Evolutionary conservation across 768 basidiomycete species (phyloP), one percentile per base, ranked within the genome.

Genomic region (Kwoniella europaea): DNA sequence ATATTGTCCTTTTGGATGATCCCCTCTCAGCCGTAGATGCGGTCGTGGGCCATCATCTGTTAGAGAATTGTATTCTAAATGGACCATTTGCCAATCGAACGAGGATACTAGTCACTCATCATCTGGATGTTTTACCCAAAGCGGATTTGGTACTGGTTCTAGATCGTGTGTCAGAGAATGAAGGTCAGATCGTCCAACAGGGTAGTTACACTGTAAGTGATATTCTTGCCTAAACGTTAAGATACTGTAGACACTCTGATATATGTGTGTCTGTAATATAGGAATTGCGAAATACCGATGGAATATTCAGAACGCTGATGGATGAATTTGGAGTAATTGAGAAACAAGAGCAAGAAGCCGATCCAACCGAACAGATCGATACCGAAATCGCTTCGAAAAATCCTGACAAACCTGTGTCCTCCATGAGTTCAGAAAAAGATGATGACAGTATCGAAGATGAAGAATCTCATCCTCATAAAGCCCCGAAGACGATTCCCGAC

Each of bases 1-100:
- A 80, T 18, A 71, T 84, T 16, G 79, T 83, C 5, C 70, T 84
- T 12, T 73, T 84, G 13, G 84, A 83, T 63, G 83, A 83, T 62
- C 84, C 84, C 2, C 86, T 97, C 10, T 89, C 89, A 42, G 92
- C 92, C 0, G 90, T 93, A 5, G 92, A 93, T 73, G 88, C 91
- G 0, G 88, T 90, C 73, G 92, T 92, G 2, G 90, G 90, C 7
- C 89, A 89, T 74, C 86, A 86, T 27, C 87, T 91, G 57, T 71
- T 91, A 2, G 87, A 91, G 10, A 84, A 90, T 46, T 91, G 90
- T 73, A 79, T 91, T 5, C 71, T 84, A 1, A 20, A 43, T 1
- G 80, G 77, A 2, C 69, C 77, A 6, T 87, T 89, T 0, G 88
- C 89, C 1, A 76, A 85, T 63, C 86, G 88, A 61, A 90, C 90